Conservation (phyloP, 345 rosid species). For the Moringa oleifera region DNA sequence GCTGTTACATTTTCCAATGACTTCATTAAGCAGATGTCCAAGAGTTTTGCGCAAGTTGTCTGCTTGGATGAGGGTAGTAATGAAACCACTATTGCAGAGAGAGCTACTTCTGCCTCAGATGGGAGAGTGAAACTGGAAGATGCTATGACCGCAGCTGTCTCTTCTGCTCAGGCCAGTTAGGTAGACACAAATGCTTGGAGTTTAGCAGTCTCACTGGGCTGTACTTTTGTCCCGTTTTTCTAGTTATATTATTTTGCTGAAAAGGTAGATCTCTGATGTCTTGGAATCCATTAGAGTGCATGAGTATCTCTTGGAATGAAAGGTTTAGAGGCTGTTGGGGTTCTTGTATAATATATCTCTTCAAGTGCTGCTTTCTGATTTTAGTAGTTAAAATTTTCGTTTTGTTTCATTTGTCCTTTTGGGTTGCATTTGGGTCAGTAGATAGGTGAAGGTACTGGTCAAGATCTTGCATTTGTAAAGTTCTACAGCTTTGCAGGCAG, state of each 20-base stretch:
- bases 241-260: slow-evolving; percentile 14
- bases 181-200: slow-evolving; percentile 19
- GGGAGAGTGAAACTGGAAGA: slow-evolving; percentile 43
- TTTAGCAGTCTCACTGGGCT: slow-evolving; percentile 11
- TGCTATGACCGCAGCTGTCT: slow-evolving; percentile 23
- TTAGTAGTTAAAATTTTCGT: slow-evolving; percentile 25
- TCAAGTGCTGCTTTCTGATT: slow-evolving; percentile 24
- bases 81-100: slow-evolving; percentile 29
- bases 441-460: slow-evolving; percentile 16
- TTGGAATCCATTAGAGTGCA: slow-evolving; percentile 14
- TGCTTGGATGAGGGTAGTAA: slow-evolving; percentile 57
- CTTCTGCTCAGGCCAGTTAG: slow-evolving; percentile 49
- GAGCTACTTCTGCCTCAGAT: slow-evolving; percentile 28
- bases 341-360: slow-evolving; percentile 43
- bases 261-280: slow-evolving; percentile 23
- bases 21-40: slow-evolving; percentile 75
- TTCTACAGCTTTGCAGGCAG: slow-evolving; percentile 32
- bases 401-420: slow-evolving; percentile 16
- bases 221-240: slow-evolving; percentile 4
- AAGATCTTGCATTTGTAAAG: slow-evolving; percentile 45
- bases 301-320: slow-evolving; percentile 20
- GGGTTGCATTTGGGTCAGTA: slow-evolving; percentile 19
- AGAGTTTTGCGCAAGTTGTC: slow-evolving; percentile 75
- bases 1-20: slow-evolving; percentile 34
- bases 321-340: slow-evolving; percentile 32